phyloP scores from a whole-genome alignment of 345 rosid species.

The Reutealis trisperma region DNA sequence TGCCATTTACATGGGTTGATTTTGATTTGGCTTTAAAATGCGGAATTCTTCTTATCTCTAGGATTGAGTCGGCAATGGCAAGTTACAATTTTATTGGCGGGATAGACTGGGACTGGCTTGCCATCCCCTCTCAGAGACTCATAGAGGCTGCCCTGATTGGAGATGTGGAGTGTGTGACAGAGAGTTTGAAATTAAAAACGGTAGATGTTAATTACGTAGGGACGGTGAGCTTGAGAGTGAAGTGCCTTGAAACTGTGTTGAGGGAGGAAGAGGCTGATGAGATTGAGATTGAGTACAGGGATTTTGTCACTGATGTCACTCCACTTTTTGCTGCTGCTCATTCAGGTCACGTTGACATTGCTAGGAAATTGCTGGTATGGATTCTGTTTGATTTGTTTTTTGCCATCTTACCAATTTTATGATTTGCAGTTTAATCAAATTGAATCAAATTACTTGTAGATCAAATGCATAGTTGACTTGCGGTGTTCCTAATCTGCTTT shows the following conservation, averaged over 20 bases:
- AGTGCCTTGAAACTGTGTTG: constrained; percentile 32
- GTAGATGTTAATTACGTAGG: constrained; percentile 39
- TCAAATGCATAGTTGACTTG: too few species aligned
- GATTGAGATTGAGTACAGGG: constrained; percentile 31
- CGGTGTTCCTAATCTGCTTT: neutral
- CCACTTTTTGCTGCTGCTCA: constrained; percentile 41
- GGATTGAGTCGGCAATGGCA: neutral
- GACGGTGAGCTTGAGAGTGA: constrained; percentile 36
- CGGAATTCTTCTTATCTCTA: neutral
- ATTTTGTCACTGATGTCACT: constrained; percentile 45
- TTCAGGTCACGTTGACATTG: constrained; percentile 34
- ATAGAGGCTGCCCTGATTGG: constrained; percentile 38
- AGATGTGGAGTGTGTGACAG: constrained; percentile 21
- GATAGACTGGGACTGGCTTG: constrained; percentile 32
- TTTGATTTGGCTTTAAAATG: neutral
- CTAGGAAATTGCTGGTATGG: constrained; percentile 37
- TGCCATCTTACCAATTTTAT: neutral
- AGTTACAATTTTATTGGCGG: neutral
- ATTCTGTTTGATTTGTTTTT: neutral
- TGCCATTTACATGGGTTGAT: neutral
- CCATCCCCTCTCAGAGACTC: constrained; percentile 23
- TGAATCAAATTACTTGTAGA: too few species aligned
- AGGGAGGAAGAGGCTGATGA: constrained; percentile 43
- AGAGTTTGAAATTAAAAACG: constrained; percentile 16
- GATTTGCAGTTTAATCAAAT: neutral